A percentile compares a stretch with the other conserved stretches of the same genome.
These are phyloP conservation scores for Quercus aquifolioides DNA, from an alignment of 306 rosid genomes.

Conservation along the genomic window DNA sequence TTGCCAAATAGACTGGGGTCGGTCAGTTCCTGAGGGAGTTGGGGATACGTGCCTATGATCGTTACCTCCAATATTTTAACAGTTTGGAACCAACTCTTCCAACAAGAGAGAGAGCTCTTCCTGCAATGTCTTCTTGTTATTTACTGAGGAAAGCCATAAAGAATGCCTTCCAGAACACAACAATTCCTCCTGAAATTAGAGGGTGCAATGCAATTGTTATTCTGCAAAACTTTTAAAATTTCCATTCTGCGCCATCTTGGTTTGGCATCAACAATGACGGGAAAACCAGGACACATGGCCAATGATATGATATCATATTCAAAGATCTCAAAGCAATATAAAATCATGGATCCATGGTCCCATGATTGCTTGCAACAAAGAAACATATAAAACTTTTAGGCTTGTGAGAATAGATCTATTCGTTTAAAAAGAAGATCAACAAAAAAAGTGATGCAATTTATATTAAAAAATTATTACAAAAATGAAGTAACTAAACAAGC, in stretches of 20 bases:
- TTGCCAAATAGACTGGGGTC: no score
- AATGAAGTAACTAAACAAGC: constrained; percentile 1
- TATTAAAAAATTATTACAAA: not conserved
- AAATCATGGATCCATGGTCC: not conserved
- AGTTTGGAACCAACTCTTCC: no score
- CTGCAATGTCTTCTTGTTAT: no score
- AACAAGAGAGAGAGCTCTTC: no score
- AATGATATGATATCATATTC: not conserved
- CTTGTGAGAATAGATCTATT: not conserved
- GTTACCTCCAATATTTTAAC: no score
- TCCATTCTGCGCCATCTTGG: not conserved
- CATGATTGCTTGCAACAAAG: not conserved
- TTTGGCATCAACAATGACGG: not conserved
- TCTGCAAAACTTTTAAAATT: not conserved
- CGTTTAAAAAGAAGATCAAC: not conserved
- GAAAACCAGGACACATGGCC: not conserved
- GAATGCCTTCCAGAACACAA: not conserved
- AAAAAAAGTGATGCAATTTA: not conserved
- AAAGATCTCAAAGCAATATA: not conserved
- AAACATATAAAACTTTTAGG: not conserved
- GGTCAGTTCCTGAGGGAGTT: no score
- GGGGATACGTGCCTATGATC: no score
- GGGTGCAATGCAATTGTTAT: not conserved
- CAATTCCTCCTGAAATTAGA: not conserved
- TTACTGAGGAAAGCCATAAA: not conserved